Conservation (phyloP, 495 filamentous ascomycete species). For the Aspergillus nanangensis region DNA sequence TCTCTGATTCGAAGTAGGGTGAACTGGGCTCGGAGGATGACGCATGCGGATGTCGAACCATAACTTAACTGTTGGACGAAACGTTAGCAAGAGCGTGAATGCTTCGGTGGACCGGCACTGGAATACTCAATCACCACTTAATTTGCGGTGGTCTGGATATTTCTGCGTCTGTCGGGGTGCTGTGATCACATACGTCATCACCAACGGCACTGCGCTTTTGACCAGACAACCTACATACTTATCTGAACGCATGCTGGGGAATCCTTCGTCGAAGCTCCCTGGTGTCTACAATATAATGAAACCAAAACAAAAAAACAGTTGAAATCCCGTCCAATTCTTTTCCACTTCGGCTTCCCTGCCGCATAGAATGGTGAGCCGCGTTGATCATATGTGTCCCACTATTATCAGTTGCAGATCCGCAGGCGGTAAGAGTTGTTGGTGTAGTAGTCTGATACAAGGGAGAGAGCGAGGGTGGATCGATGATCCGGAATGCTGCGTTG, state of each 20-base stretch:
- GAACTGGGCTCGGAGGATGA: conserved; percentile 26
- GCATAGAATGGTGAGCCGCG: neutral
- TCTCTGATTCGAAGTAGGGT: conserved; percentile 19
- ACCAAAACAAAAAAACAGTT: conserved; percentile 37
- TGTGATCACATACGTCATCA: conserved; percentile 9
- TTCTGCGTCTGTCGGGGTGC: conserved; percentile 28
- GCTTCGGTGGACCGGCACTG: conserved; percentile 36
- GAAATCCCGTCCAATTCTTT: conserved; percentile 18
- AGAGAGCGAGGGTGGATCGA: neutral
- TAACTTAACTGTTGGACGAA: conserved; percentile 30
- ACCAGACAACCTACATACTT: conserved; percentile 35
- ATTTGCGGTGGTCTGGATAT: conserved; percentile 10
- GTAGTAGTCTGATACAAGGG: neutral
- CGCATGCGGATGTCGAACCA: conserved; percentile 25
- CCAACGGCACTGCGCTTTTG: conserved; percentile 17
- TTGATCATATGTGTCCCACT: conserved; percentile 1
- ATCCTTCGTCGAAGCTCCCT: conserved; percentile 33
- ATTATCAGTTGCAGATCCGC: neutral
- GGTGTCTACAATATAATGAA: conserved; percentile 31
- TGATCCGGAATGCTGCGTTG: neutral
- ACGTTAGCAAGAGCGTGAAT: conserved; percentile 19
- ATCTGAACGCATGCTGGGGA: conserved; percentile 24
- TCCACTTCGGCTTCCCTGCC: neutral
- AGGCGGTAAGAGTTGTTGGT: no score
- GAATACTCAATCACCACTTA: conserved; percentile 14